Evolutionary conservation across 2,329 filamentous ascomycete species (phyloP).

Genomic region (Calonectria fujianensis): DNA sequence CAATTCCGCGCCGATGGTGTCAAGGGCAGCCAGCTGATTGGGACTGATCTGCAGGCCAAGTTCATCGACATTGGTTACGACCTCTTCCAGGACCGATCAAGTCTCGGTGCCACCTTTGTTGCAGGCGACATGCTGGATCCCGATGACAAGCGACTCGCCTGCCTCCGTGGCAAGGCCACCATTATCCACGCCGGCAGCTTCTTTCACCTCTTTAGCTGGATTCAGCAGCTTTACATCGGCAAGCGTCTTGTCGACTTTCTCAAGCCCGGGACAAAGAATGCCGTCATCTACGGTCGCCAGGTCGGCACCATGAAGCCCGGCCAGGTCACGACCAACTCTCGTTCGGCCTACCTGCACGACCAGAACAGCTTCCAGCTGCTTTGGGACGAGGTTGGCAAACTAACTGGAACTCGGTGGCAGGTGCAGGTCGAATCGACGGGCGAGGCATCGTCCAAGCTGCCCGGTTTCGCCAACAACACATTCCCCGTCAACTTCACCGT

Average conservation of each 20-base stretch:
- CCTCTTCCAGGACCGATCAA: slow-evolving; percentile 76
- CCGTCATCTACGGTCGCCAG: slow-evolving; percentile 71
- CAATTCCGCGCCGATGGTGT: slow-evolving; percentile 71
- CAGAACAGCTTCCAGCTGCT: slow-evolving; percentile 69
- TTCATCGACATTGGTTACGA: slow-evolving; percentile 77
- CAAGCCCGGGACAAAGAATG: slow-evolving; percentile 65
- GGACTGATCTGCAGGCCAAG: slow-evolving; percentile 68
- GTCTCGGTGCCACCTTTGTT: slow-evolving; percentile 68
- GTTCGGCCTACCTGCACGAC: slow-evolving; percentile 68
- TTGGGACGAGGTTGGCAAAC: slow-evolving; percentile 71
- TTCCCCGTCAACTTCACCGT: slow-evolving; percentile 60
- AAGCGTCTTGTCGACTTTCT: slow-evolving; percentile 67
- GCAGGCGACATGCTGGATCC: slow-evolving; percentile 70
- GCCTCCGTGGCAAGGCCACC: slow-evolving; percentile 64
- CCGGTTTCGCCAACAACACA: slow-evolving; percentile 53
- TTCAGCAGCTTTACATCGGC: slow-evolving; percentile 67
- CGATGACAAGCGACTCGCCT: slow-evolving; percentile 59
- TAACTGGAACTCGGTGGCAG: slow-evolving; percentile 70
- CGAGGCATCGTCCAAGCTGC: slow-evolving; percentile 50
- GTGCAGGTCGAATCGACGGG: slow-evolving; percentile 63
- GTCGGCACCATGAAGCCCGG: slow-evolving; percentile 62
- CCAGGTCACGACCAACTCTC: slow-evolving; percentile 44
- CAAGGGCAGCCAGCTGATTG: slow-evolving; percentile 67
- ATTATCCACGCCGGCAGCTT: slow-evolving; percentile 70
- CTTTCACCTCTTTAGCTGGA: slow-evolving; percentile 70